Conservation (phyloP, 2,329 filamentous ascomycete species). For the Aspergillus caelatus region DNA sequence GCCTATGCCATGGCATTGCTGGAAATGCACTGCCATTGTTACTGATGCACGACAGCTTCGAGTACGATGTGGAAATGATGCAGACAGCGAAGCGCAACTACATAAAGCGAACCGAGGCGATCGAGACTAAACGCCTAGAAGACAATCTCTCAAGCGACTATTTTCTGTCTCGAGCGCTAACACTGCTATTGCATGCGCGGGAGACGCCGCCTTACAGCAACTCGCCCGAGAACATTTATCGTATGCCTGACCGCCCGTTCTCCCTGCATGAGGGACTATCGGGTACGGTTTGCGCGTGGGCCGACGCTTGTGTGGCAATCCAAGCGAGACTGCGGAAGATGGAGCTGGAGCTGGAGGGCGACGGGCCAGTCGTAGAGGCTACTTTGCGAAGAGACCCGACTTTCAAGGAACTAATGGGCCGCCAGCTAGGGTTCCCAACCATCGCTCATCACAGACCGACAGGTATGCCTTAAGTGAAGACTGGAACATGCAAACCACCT, state of each 20-base stretch:
- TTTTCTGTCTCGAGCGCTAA: slow-evolving; percentile 42
- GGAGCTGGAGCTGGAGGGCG: slow-evolving; percentile 31
- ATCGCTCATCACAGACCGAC: slow-evolving; percentile 32
- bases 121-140: slow-evolving; percentile 6
- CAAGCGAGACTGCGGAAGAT: slow-evolving; percentile 38
- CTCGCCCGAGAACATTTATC: slow-evolving; percentile 31
- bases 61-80: slow-evolving; percentile 31
- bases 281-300: slow-evolving; percentile 46
- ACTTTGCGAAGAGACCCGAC: slow-evolving; percentile 21
- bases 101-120: slow-evolving; percentile 16
- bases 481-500: background rate
- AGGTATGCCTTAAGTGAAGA: slow-evolving; percentile 20
- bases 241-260: slow-evolving; percentile 45
- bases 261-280: slow-evolving; percentile 44
- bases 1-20: slow-evolving; percentile 45
- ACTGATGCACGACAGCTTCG: slow-evolving; percentile 39
- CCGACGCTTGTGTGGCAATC: slow-evolving; percentile 41
- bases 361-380: slow-evolving; percentile 5
- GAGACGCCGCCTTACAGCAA: slow-evolving; percentile 41
- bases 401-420: slow-evolving; percentile 25
- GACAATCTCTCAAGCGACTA: slow-evolving; percentile 34
- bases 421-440: slow-evolving; percentile 33
- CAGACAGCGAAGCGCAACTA: slow-evolving; percentile 27
- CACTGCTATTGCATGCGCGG: slow-evolving; percentile 41
- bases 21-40: slow-evolving; percentile 47